A percentile compares a stretch with the other conserved stretches of the same genome.
Conservation (phyloP, 257 asterid genomes). For the Rhazya stricta region DNA sequence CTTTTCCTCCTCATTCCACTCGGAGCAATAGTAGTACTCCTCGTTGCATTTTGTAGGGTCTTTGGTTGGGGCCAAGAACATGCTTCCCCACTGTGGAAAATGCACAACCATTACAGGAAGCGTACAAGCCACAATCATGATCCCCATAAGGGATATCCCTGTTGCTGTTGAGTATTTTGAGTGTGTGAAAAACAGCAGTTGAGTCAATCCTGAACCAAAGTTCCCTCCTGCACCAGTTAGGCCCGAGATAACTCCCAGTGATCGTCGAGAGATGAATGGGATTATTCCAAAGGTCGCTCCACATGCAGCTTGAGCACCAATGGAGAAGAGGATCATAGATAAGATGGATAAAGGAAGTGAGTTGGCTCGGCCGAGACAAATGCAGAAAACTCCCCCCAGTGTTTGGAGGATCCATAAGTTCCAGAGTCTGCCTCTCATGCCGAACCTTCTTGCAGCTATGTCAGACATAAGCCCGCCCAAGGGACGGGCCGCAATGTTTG, state of each 20-base stretch:
- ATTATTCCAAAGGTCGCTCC: constrained; percentile 54
- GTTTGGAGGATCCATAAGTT: constrained; percentile 57
- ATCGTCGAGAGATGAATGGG: constrained; percentile 51
- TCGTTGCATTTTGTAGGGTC: constrained; percentile 26
- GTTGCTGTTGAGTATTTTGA: constrained; percentile 38
- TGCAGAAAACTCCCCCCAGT: constrained; percentile 50
- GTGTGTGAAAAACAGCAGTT: constrained; percentile 41
- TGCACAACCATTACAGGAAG: constrained; percentile 41
- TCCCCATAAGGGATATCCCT: constrained; percentile 46
- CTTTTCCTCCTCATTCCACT: constrained; percentile 47
- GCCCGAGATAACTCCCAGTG: constrained; percentile 52
- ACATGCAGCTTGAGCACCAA: constrained; percentile 50
- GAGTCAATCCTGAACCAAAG: constrained; percentile 53
- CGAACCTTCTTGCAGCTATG: constrained; percentile 37
- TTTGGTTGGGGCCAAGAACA: constrained; percentile 39
- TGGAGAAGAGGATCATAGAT: constrained; percentile 49
- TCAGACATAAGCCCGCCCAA: constrained; percentile 52
- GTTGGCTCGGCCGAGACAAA: constrained; percentile 38
- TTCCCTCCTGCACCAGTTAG: constrained; percentile 61
- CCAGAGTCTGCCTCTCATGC: constrained; percentile 65
- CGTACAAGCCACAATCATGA: constrained; percentile 48
- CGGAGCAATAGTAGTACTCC: constrained; percentile 42
- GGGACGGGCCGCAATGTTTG: constrained; percentile 51
- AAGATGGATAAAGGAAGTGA: constrained; percentile 34
- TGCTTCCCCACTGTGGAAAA: constrained; percentile 74